phyloP scores from a whole-genome alignment of 2,329 filamentous ascomycete species.

The Fusarium sp. region DNA sequence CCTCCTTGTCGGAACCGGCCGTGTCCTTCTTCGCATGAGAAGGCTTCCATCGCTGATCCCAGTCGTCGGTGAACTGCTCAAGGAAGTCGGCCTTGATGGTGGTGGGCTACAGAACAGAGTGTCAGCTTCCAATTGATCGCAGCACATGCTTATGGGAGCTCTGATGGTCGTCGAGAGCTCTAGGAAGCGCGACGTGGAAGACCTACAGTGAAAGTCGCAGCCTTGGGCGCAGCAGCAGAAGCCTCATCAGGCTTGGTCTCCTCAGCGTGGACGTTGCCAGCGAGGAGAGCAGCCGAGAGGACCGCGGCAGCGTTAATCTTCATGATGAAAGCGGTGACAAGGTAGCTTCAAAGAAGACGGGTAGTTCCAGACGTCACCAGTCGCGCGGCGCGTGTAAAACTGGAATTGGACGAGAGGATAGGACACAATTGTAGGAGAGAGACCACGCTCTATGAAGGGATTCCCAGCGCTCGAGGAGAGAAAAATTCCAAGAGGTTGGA shows the following conservation, averaged over 20 bases:
- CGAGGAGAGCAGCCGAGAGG: slow-evolving; percentile 75
- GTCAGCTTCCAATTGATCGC: slow-evolving; percentile 40
- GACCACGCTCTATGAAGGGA: slow-evolving; percentile 14
- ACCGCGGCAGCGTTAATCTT: slow-evolving; percentile 82
- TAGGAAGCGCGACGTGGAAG: not conserved
- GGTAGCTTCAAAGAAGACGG: slow-evolving; percentile 23
- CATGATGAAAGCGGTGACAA: slow-evolving; percentile 71
- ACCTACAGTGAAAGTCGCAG: slow-evolving; percentile 89
- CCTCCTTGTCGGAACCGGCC: slow-evolving; percentile 75
- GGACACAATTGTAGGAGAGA: slow-evolving; percentile 11
- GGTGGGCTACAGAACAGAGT: slow-evolving; percentile 71
- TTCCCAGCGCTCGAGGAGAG: slow-evolving; percentile 45
- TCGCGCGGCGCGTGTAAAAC: slow-evolving; percentile 34
- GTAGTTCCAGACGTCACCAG: slow-evolving; percentile 31
- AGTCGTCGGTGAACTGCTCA: slow-evolving; percentile 98
- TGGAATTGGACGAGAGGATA: slow-evolving; percentile 2
- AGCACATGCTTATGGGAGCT: not conserved
- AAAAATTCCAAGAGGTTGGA: slow-evolving; percentile 43
- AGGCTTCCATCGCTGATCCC: slow-evolving; percentile 91
- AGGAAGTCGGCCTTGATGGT: slow-evolving; percentile 91
- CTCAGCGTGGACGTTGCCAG: slow-evolving; percentile 73
- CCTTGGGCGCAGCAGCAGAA: slow-evolving; percentile 65
- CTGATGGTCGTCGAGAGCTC: slow-evolving; percentile 1
- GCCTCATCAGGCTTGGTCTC: slow-evolving; percentile 64
- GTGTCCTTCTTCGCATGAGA: slow-evolving; percentile 96